These are phyloP conservation scores for Knoxia roxburghii DNA, from an alignment of 257 asterid genomes.

Conservation along the genomic window DNA sequence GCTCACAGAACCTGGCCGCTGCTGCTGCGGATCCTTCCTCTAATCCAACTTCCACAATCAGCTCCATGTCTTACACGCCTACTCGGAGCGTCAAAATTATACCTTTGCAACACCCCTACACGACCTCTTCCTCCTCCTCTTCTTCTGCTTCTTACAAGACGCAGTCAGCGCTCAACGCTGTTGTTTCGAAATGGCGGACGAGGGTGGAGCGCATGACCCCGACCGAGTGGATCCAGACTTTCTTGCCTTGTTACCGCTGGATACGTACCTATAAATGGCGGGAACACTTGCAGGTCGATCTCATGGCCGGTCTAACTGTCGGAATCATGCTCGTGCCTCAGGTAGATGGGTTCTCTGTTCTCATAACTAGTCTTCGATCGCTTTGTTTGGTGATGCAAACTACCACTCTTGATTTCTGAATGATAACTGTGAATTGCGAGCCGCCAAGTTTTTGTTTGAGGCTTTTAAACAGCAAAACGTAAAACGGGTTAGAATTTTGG, in stretches of 20 bases:
- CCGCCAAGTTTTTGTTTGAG: background rate
- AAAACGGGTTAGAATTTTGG: background rate
- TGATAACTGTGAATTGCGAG: background rate
- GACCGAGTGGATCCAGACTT: constrained; percentile 71
- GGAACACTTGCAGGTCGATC: constrained; percentile 79
- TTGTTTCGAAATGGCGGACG: constrained; percentile 46
- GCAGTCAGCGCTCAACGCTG: constrained; percentile 10
- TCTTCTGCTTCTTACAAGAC: constrained; percentile 9
- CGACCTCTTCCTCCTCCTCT: constrained; percentile 20
- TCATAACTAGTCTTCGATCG: background rate
- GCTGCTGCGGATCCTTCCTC: constrained; percentile 12
- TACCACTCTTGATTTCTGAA: background rate
- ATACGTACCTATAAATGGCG: constrained; percentile 76
- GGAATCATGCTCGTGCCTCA: constrained; percentile 99
- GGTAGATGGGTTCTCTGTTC: constrained; percentile 27
- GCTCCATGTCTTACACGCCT: constrained; percentile 13
- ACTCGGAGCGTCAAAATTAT: constrained; percentile 58
- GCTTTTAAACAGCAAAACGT: background rate
- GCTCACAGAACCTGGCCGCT: constrained; percentile 51
- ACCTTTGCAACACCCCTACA: constrained; percentile 74
- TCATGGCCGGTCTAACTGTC: constrained; percentile 90
- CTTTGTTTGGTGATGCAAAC: background rate
- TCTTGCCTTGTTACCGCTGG: constrained; percentile 92
- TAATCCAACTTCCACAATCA: constrained; percentile 9
- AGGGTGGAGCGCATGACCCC: constrained; percentile 57